phyloP scores from a whole-genome alignment of 768 basidiomycete genomes.

The Candolleomyces eurysporus region DNA sequence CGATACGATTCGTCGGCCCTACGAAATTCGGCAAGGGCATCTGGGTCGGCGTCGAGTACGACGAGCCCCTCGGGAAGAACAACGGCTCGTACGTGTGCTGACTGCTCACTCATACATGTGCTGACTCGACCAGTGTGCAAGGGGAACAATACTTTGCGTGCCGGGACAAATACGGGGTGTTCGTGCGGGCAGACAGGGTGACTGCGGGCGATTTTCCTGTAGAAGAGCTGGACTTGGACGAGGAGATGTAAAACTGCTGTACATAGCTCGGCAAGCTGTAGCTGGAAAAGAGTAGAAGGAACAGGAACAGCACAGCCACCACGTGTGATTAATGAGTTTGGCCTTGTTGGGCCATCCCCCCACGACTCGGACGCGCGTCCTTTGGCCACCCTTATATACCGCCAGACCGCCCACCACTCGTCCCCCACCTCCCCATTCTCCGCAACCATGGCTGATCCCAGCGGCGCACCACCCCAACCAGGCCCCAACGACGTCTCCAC shows the following conservation, averaged over 20 bases:
- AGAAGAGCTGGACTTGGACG: slow-evolving; percentile 73
- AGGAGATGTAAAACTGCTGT: slow-evolving; percentile 57
- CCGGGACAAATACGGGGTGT: slow-evolving; percentile 73
- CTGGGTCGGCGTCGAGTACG: slow-evolving; percentile 94
- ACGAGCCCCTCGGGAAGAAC: slow-evolving; percentile 94
- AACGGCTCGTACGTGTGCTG: slow-evolving; percentile 78
- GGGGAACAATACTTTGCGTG: slow-evolving; percentile 87
- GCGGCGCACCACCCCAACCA: slow-evolving; percentile 80
- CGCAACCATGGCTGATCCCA: slow-evolving; percentile 69
- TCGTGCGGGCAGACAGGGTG: slow-evolving; percentile 83
- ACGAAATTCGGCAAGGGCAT: slow-evolving; percentile 73
- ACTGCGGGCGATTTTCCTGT: slow-evolving; percentile 85
- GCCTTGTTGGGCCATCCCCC: slow-evolving; percentile 25
- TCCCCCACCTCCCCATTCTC: slow-evolving; percentile 17
- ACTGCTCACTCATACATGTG: slow-evolving; percentile 7
- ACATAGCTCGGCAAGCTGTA: neutral
- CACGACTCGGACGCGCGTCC: slow-evolving; percentile 41
- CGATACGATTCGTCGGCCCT: slow-evolving; percentile 79
- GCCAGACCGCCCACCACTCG: slow-evolving; percentile 18
- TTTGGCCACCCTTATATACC: slow-evolving; percentile 8
- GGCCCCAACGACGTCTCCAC: slow-evolving; percentile 89
- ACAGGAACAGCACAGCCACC: slow-evolving; percentile 17
- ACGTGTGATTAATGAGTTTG: slow-evolving; percentile 33
- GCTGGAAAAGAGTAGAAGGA: slow-evolving; percentile 10
- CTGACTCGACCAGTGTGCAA: slow-evolving; percentile 56